A percentile compares a stretch with the other conserved stretches of the same genome.
phyloP scores from a whole-genome alignment of 306 rosid genomes.

The Cyamopsis tetragonoloba region DNA sequence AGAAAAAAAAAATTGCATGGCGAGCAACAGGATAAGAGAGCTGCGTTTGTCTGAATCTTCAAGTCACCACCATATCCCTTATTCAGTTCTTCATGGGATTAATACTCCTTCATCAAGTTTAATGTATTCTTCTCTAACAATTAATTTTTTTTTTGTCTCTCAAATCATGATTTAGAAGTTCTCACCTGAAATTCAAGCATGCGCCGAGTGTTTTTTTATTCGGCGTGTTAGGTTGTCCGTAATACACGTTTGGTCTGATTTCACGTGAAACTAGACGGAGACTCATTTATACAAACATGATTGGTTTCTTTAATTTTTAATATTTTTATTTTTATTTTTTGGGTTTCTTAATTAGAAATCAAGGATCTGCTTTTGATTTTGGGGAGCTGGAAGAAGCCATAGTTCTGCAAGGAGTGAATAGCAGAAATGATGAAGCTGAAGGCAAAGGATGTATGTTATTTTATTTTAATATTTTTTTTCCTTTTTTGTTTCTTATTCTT shows the following conservation, averaged over 20 bases:
- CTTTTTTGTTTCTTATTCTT: constrained; percentile 6
- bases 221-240: too few species aligned
- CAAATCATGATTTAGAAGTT: too few species aligned
- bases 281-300: not conserved
- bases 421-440: constrained; percentile 79
- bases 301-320: not conserved
- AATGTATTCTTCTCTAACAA: constrained; percentile 60
- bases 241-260: too few species aligned
- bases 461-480: too few species aligned
- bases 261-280: not conserved
- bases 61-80: constrained; percentile 67
- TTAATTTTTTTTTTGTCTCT: too few species aligned
- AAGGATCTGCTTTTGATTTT: constrained; percentile 71
- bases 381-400: constrained; percentile 94
- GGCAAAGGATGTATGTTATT: constrained; percentile 67
- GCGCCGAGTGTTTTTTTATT: too few species aligned
- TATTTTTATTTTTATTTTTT: not conserved
- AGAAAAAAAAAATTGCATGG: constrained; percentile 55
- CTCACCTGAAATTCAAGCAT: too few species aligned
- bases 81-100: constrained; percentile 64
- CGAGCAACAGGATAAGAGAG: constrained; percentile 62
- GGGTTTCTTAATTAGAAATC: constrained; percentile 49
- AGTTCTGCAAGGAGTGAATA: constrained; percentile 66
- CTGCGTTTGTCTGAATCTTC: constrained; percentile 68
- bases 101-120: constrained; percentile 49